phyloP scores from a whole-genome alignment of 768 basidiomycete species.

The Amanita fuliginea region DNA sequence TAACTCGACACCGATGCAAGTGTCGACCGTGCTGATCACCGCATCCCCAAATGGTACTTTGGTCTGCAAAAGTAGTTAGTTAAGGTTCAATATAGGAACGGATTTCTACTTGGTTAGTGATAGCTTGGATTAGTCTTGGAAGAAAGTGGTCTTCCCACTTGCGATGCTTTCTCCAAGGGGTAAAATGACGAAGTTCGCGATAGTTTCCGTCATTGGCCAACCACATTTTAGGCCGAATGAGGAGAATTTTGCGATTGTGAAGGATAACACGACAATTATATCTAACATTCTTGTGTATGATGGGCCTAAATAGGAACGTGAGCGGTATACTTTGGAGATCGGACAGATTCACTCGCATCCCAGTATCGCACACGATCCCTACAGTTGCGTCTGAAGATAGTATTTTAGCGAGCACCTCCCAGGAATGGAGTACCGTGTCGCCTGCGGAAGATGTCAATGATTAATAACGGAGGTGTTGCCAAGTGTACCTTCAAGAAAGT shows the following conservation, averaged over 20 bases:
- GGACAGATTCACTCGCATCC: constrained; percentile 55
- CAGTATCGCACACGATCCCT: constrained; percentile 93
- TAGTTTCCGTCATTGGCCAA: constrained; percentile 98
- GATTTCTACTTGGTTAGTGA: constrained; percentile 71
- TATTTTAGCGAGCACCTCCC: constrained; percentile 94
- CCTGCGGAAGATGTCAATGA: constrained; percentile 34
- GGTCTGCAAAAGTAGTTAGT: constrained; percentile 27
- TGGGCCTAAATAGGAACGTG: constrained; percentile 53
- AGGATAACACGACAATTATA: constrained; percentile 95
- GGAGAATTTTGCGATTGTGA: constrained; percentile 73
- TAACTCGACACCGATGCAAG: constrained; percentile 92
- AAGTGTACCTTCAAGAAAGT: constrained; percentile 82
- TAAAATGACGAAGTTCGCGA: constrained; percentile 81
- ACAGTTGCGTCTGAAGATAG: constrained; percentile 64
- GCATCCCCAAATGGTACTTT: constrained; percentile 96
- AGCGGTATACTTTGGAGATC: not conserved
- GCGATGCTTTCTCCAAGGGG: constrained; percentile 87
- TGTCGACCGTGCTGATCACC: constrained; percentile 86
- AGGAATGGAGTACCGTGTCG: constrained; percentile 92
- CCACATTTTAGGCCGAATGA: constrained; percentile 99
- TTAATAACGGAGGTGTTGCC: not conserved
- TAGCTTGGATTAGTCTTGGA: constrained; percentile 77
- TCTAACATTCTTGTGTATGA: constrained; percentile 95
- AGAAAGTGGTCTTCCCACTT: constrained; percentile 89
- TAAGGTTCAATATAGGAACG: not conserved